Base-by-base conservation (phyloP, 164 flowering plant genomes). In the Liriodendron chinense region DNA sequence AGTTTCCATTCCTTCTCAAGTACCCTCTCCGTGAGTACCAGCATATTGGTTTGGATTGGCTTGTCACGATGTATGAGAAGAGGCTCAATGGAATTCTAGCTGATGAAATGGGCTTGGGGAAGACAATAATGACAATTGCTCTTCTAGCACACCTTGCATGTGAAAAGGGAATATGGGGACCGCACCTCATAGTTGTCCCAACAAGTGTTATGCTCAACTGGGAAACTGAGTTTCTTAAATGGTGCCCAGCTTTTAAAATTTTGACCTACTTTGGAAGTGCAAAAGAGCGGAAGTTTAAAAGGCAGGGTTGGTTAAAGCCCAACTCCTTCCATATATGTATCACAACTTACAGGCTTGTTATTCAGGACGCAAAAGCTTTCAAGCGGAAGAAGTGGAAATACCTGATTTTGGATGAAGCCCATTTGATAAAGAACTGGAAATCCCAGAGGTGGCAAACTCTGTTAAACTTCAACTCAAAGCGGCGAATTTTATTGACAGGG, bases 391-490 rank as follows among this genome's bases (percentile, higher is more conserved):
- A 96, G 82, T 94, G 99, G 99, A 96, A 96, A 71, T 96, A 96
- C 80, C 82, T 96, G 80, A 96, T 96, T 61, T 80, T 96, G 68
- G 99, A 96, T 83, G 99, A 96, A 87, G 99, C 99, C 76, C 99
- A 96, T 88, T 79, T 96, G 49, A 96, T 96, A 72, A 96, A 96
- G 77, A 96, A 96, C 79, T 96, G 99, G 99, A 96, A 96, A 80
- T 96, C 99, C 7, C 99, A 96, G 81, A 89, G 99, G 79, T 96
- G 99, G 99, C 99, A 96, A 85, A 96, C 99, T 57, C 94, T 96
- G 72, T 82, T 96, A 70, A 96, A 96, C 78, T 96, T 96, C 84
- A 94, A 96, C 73, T 92, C 98, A 4, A 96, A 94, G 78, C 83
- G 99, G 67, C 92, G 99, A 8, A 94, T 96, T 71, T 84, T 96